Evolutionary conservation across 1,284 basidiomycete species (phyloP), one percentile per base, ranked within the genome.

Genomic region (Cryptococcus sp.): DNA sequence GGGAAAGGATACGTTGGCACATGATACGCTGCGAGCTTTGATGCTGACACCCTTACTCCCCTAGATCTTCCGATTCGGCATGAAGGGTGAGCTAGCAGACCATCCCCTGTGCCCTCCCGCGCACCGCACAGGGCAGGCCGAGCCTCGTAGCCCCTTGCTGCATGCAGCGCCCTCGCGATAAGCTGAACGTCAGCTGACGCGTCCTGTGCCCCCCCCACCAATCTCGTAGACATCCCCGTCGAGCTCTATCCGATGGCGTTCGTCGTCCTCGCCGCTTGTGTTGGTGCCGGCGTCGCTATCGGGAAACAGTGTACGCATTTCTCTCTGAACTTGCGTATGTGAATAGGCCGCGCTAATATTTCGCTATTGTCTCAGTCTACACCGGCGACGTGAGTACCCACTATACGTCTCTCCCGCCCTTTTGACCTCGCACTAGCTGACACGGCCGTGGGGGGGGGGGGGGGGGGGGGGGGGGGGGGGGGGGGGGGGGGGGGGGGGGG

Each of bases 191-290:
- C 23, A 33, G 20, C 38, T 33, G 28, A 33, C 28, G 28, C 28
- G 28, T 9, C 28, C 4, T 33, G 4, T 33, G n/a, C n/a, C n/a
- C n/a, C n/a, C n/a, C 28, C 28, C 9, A 33, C 9, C 28, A 5
- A n/a, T 15, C 35, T 21, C 33, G 6, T 44, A 76, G 76, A 77
- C 63, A 68, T 77, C 50, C 76, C 76, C 50, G 69, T 75, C 53
- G 76, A 77, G 66, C 70, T 77, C 24, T 77, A 77, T 64, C 76
- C 76, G 11, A 73, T 77, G 65, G 70, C 66, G 24, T 72, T 76
- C 49, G 70, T 75, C 59, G 74, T 76, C 23, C 67, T 57, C 37
- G 68, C 68, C 35, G 76, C 67, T 35, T 60, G 71, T 59, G 60
- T 71, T 44, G 76, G 73, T n/a, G 75, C 71, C 20, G 60, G 57